Conservation (phyloP, 441 rosid genomes). For the Syzygium syzygioides region DNA sequence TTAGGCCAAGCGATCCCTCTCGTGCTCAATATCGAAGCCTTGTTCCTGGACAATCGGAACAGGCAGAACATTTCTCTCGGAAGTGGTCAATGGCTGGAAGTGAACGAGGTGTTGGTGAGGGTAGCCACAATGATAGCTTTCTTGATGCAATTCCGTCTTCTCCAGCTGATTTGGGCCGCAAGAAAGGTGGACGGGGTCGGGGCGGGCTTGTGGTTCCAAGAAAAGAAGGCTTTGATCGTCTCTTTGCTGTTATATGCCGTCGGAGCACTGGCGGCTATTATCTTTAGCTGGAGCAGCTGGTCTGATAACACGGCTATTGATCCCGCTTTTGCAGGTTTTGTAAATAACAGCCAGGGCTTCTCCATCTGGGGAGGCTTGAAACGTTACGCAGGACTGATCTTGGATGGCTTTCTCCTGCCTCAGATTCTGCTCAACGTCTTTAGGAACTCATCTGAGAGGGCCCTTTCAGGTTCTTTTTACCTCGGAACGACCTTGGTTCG, state of each 20-base stretch:
- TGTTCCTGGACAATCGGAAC: conserved; percentile 5
- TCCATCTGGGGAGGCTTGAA: conserved; percentile 9
- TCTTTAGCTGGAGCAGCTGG: neutral
- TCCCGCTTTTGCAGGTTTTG: neutral
- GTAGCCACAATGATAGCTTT: conserved; percentile 20
- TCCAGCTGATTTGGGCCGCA: conserved; percentile 19
- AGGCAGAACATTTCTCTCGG: neutral
- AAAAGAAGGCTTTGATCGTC: conserved; percentile 18
- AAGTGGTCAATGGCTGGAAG: conserved; percentile 5
- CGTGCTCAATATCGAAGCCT: conserved; percentile 14
- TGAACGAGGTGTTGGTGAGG: conserved; percentile 14
- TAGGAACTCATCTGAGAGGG: conserved; percentile 14
- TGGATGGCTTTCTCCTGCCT: conserved; percentile 27
- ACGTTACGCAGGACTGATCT: conserved; percentile 17
- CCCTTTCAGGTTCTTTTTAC: conserved; percentile 19
- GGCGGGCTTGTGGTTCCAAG: conserved; percentile 13
- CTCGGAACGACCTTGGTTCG: conserved; percentile 16
- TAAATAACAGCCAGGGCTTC: neutral
- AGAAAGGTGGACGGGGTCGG: conserved; percentile 2
- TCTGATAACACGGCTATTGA: neutral
- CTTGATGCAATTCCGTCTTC: conserved; percentile 23
- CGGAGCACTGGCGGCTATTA: conserved; percentile 10
- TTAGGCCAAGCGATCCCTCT: conserved; percentile 25
- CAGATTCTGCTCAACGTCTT: conserved; percentile 28
- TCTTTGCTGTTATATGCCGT: conserved; percentile 11